Base-by-base conservation (phyloP, 2,329 filamentous ascomycete genomes). In the Colletotrichum higginsianum region DNA sequence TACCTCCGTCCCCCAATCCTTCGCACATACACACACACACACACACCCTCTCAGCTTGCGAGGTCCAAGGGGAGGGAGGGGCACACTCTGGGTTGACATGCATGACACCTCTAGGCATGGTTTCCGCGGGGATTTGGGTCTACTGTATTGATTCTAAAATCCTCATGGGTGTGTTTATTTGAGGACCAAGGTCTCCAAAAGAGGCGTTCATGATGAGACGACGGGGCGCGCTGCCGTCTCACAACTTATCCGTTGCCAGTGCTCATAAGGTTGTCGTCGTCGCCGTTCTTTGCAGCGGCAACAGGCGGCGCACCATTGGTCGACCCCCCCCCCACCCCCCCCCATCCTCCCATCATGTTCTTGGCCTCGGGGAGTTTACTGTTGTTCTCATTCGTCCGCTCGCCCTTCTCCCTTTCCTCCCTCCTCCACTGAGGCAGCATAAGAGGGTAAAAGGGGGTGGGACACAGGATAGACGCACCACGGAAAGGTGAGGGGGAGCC, bases 161-260 rank as follows among this genome's bases (percentile, higher is more conserved):
- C 21, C 68, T 42, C 52, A 49, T 49, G 65, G 30, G 30, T 30
- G 30, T 30, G 38, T 50, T 55, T 40, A 8, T 56, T 63, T 52
- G 67, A 9, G 46, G 16, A 52, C 12, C n/a, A 55, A 30, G 8
- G 30, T 2, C 30, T 30, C 30, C 30, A 30, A 30, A 30, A 30
- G 68, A 63, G 65, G 68, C 65, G 46, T 71, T 44, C 35, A 55
- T 71, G 68, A 71, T 71, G 68, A 71, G 68, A 71, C 65, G 58
- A 16, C 23, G 68, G 44, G 65, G 65, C 68, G 68, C 65, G 65
- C 58, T 71, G 65, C 65, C 52, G 68, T 68, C 65, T 63, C 65
- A 60, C 30, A 30, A 30, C 58, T 50, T 57, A 66, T 40, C 12
- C 55, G 63, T 56, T 57, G 62, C 62, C 52, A 30, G 30, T 30